Evolutionary conservation across 2,329 filamentous ascomycete species (phyloP).

Genomic region (Fusarium tuaranense): DNA sequence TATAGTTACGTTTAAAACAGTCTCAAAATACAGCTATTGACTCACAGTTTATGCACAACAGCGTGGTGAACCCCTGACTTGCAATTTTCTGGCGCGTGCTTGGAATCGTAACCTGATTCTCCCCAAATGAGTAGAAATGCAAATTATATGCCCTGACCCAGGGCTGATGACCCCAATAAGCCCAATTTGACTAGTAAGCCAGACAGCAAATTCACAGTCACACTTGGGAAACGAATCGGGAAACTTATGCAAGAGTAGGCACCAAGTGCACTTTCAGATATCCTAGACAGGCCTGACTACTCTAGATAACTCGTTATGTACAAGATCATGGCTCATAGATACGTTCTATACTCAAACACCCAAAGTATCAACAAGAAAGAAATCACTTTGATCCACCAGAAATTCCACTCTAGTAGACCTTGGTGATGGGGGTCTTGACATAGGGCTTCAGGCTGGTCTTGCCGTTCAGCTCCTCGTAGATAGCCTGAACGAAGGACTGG

Average conservation of each 20-base stretch:
- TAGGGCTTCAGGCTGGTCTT: constrained; percentile 40
- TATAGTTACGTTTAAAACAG: neutral
- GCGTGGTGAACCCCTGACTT: neutral
- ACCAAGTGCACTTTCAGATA: neutral
- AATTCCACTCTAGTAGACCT: constrained; percentile 31
- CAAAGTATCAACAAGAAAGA: neutral
- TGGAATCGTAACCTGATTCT: neutral
- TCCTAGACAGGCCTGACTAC: neutral
- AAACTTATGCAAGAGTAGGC: neutral
- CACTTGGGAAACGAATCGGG: neutral
- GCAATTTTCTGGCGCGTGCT: neutral
- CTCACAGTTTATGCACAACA: neutral
- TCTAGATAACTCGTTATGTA: neutral
- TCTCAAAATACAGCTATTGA: neutral
- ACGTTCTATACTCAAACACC: neutral
- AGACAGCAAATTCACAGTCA: neutral
- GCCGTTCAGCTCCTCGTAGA: constrained; percentile 46
- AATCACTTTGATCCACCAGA: neutral
- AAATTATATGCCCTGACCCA: rapidly evolving
- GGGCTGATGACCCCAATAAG: neutral
- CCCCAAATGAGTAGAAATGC: neutral
- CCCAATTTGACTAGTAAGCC: no score
- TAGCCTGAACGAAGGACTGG: constrained; percentile 61
- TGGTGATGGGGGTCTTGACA: constrained; percentile 43
- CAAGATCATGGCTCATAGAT: neutral